Percentiles rank a stretch among this genome's conserved stretches.
phyloP scores from a whole-genome alignment of 2,329 filamentous ascomycete genomes.

The Orbilia javanica region DNA sequence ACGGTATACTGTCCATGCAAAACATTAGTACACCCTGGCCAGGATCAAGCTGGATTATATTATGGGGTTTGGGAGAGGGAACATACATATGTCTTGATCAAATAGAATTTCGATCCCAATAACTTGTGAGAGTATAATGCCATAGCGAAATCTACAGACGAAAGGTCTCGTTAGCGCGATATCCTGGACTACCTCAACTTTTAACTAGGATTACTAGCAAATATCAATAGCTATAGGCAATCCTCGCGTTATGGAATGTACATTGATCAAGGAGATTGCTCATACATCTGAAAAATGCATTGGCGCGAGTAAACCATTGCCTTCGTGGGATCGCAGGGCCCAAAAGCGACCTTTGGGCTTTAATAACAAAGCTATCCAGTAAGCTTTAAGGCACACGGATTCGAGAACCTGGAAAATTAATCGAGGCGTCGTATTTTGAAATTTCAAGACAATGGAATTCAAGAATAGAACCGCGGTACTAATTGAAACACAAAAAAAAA shows the following conservation, averaged over 20 bases:
- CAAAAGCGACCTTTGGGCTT: no score
- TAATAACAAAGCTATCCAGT: background rate
- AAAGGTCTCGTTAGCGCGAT: background rate
- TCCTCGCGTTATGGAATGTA: background rate
- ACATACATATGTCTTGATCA: slow-evolving; percentile 41
- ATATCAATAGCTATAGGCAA: background rate
- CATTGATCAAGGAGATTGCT: background rate
- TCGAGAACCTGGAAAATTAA: background rate
- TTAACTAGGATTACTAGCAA: background rate
- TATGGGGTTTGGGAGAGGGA: background rate
- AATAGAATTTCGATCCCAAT: slow-evolving; percentile 34
- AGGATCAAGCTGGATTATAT: background rate
- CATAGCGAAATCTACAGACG: slow-evolving; percentile 39
- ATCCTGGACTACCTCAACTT: background rate
- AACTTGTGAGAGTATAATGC: slow-evolving; percentile 31
- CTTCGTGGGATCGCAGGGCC: no score
- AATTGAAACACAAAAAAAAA: slow-evolving; percentile 1
- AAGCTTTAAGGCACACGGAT: background rate
- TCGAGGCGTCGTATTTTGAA: background rate
- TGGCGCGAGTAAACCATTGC: slow-evolving; percentile 35
- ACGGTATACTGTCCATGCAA: slow-evolving; percentile 37
- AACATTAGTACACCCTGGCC: background rate
- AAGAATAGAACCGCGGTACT: background rate
- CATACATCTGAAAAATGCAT: slow-evolving; percentile 30
- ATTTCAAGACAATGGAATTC: slow-evolving; percentile 11